Conservation (phyloP, 768 basidiomycete species). For the Auricularia sp. region DNA sequence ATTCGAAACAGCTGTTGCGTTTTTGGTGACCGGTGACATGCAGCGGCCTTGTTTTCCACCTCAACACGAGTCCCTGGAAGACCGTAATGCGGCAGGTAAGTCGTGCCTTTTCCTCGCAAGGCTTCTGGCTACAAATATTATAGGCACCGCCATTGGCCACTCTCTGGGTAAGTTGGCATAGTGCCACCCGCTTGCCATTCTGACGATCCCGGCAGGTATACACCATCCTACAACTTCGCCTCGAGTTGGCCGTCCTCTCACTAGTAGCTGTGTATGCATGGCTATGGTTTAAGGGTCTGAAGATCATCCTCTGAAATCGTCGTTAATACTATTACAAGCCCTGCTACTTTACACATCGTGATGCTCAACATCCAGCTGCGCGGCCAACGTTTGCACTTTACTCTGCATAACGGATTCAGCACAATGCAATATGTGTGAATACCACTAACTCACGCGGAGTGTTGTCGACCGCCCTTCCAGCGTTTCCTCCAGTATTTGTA, state of each 20-base stretch:
- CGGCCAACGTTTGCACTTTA: constrained; percentile 52
- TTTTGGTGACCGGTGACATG: not conserved
- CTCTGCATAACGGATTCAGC: constrained; percentile 27
- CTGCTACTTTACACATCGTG: not conserved
- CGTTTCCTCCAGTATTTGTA: constrained; percentile 50
- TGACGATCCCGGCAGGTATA: constrained; percentile 30
- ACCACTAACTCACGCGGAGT: constrained; percentile 43
- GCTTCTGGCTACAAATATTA: constrained; percentile 4
- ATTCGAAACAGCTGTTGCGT: constrained; percentile 52
- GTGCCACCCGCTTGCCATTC: not conserved
- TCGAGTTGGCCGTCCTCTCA: constrained; percentile 50
- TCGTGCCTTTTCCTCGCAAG: not conserved
- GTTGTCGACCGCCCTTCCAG: constrained; percentile 59
- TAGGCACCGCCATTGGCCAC: constrained; percentile 73
- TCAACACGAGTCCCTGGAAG: constrained; percentile 31
- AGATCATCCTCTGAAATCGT: constrained; percentile 23
- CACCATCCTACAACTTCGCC: constrained; percentile 56
- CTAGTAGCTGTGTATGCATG: constrained; percentile 45
- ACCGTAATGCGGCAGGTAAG: constrained; percentile 67
- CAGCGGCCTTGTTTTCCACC: not conserved
- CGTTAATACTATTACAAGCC: not conserved
- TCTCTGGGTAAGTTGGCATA: constrained; percentile 41
- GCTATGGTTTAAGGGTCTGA: constrained; percentile 54
- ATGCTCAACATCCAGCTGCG: constrained; percentile 47
- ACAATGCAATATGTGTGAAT: constrained; percentile 1